Evolutionary conservation across 495 filamentous ascomycete genomes (phyloP).

Genomic region (Podospora didyma): DNA sequence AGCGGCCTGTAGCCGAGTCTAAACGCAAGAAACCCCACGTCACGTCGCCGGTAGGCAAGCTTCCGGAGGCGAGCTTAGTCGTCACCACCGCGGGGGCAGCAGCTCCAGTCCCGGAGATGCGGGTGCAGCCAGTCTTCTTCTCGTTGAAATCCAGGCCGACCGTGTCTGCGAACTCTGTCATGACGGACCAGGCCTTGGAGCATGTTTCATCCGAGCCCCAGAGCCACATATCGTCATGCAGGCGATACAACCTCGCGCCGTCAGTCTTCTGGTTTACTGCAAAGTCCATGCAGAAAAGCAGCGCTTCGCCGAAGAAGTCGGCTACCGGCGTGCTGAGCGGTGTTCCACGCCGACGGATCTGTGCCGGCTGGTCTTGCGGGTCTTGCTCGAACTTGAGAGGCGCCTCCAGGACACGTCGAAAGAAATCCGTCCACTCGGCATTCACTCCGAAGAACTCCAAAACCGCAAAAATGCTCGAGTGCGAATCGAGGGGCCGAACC

Average conservation of each 20-base stretch:
- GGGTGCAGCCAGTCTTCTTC: constrained; percentile 56
- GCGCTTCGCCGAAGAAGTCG: constrained; percentile 55
- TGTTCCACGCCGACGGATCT: constrained; percentile 51
- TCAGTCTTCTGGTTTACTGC: constrained; percentile 56
- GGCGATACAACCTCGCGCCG: constrained; percentile 54
- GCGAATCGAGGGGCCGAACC: constrained; percentile 59
- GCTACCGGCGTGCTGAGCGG: constrained; percentile 55
- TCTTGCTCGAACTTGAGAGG: constrained; percentile 50
- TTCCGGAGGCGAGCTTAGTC: background rate
- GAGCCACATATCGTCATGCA: constrained; percentile 71
- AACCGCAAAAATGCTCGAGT: constrained; percentile 53
- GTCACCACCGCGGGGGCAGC: constrained; percentile 7
- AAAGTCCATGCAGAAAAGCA: constrained; percentile 65
- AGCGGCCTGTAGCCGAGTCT: constrained; percentile 48
- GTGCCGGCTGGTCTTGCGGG: constrained; percentile 20
- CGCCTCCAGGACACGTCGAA: constrained; percentile 54
- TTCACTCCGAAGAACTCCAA: constrained; percentile 59
- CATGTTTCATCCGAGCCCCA: constrained; percentile 57
- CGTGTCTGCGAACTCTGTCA: constrained; percentile 49
- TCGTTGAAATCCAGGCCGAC: constrained; percentile 59
- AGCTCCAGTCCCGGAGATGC: constrained; percentile 10
- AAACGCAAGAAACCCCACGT: constrained; percentile 62
- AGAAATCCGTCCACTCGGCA: constrained; percentile 58
- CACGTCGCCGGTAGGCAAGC: constrained; percentile 54
- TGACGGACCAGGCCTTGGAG: constrained; percentile 52